Conservation (phyloP, 2,329 filamentous ascomycete genomes). For the Peltaster fructicola region DNA sequence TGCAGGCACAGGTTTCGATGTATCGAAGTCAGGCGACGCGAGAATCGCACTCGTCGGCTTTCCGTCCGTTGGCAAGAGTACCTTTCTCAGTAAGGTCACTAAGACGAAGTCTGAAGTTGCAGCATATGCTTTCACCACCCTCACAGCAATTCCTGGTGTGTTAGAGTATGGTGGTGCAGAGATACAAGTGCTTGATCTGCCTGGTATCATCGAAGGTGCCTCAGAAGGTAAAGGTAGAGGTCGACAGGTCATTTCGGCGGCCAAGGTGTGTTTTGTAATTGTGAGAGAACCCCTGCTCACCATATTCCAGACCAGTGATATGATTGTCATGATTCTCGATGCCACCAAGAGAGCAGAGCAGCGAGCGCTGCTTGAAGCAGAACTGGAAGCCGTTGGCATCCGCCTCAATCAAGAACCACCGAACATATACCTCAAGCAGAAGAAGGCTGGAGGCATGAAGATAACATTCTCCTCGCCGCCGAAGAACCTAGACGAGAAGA, state of each 20-base stretch:
- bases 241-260: conserved; percentile 89
- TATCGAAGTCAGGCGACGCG: conserved; percentile 91
- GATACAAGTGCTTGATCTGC: conserved; percentile 92
- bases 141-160: conserved; percentile 93
- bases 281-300: conserved; percentile 3
- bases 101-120: conserved; percentile 95
- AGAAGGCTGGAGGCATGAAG: conserved; percentile 96
- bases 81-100: conserved; percentile 95
- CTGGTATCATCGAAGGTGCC: conserved; percentile 95
- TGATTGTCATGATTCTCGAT: conserved; percentile 93
- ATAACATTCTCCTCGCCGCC: conserved; percentile 86
- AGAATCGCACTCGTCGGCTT: conserved; percentile 97
- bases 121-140: conserved; percentile 89
- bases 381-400: conserved; percentile 90
- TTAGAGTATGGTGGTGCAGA: conserved; percentile 95
- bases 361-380: conserved; percentile 70
- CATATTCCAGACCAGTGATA: conserved; percentile 58
- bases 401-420: conserved; percentile 80
- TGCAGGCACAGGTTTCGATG: conserved; percentile 66
- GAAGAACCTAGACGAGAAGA: conserved; percentile 88
- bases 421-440: conserved; percentile 95
- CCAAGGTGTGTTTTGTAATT: conserved; percentile 39
- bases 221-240: conserved; percentile 90
- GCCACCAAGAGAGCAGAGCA: conserved; percentile 95
- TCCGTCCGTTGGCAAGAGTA: conserved; percentile 95